Conservation (phyloP, 2,329 filamentous ascomycete genomes). For the Aspergillus latus region DNA sequence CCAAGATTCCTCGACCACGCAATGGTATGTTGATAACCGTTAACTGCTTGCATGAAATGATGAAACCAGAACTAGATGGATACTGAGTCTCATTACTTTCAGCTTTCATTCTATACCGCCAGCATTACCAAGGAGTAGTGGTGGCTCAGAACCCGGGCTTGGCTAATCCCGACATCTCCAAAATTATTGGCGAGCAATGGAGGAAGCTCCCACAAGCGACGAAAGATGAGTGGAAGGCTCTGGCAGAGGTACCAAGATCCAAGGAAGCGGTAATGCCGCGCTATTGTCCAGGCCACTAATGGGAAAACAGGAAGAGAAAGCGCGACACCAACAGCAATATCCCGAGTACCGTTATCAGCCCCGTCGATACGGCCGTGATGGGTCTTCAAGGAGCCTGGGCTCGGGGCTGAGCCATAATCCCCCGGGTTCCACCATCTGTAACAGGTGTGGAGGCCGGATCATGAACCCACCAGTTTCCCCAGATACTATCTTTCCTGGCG, state of each 20-base stretch:
- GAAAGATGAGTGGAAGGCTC: constrained; percentile 82
- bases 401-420: constrained; percentile 39
- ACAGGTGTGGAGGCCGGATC: constrained; percentile 48
- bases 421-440: constrained; percentile 40
- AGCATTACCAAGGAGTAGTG: constrained; percentile 83
- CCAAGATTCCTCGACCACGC: constrained; percentile 68
- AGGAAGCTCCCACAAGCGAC: constrained; percentile 69
- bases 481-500: constrained; percentile 41
- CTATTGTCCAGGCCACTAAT: constrained; percentile 8
- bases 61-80: neutral
- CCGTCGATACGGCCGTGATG: constrained; percentile 63
- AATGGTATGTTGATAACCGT: constrained; percentile 58
- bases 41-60: constrained; percentile 16
- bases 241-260: constrained; percentile 69
- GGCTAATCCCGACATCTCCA: constrained; percentile 93
- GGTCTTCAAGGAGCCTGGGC: constrained; percentile 37
- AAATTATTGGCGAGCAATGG: constrained; percentile 96
- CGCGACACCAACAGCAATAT: constrained; percentile 82
- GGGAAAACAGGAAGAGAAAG: constrained; percentile 71
- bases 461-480: constrained; percentile 49
- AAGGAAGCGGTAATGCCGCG: neutral
- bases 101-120: constrained; percentile 98
- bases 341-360: constrained; percentile 95
- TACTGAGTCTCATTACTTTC: constrained; percentile 40
- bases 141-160: constrained; percentile 81